phyloP scores from a whole-genome alignment of 352 stramenopile species.

The Phytophthora pinifolia region DNA sequence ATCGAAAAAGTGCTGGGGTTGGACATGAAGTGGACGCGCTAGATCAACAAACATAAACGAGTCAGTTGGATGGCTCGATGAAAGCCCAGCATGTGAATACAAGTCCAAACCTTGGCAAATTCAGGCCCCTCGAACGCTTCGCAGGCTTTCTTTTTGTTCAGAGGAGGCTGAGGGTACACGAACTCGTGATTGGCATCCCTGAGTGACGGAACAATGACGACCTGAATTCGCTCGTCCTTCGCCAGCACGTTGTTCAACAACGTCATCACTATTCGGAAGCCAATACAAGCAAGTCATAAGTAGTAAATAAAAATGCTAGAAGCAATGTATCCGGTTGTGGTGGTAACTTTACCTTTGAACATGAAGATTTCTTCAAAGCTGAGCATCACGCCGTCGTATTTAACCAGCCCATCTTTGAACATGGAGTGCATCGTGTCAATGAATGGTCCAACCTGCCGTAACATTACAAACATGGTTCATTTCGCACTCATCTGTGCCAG shows the following conservation, averaged over 20 bases:
- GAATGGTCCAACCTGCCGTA: constrained; percentile 91
- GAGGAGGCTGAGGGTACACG: constrained; percentile 94
- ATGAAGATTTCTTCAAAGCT: constrained; percentile 87
- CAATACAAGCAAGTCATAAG: neutral
- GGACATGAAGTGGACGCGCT: constrained; percentile 93
- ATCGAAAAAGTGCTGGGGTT: constrained; percentile 96
- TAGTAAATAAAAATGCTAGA: neutral
- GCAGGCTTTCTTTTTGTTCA: constrained; percentile 85
- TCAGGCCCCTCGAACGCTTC: constrained; percentile 64
- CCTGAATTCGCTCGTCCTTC: constrained; percentile 56
- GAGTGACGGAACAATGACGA: constrained; percentile 96
- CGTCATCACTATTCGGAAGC: constrained; percentile 57
- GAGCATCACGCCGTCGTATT: constrained; percentile 80
- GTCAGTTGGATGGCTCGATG: neutral
- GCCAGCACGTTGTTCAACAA: constrained; percentile 65
- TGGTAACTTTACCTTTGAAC: constrained; percentile 61
- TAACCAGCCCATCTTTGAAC: constrained; percentile 82
- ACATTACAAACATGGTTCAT: constrained; percentile 2
- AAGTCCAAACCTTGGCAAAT: constrained; percentile 55
- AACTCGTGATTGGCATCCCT: constrained; percentile 95
- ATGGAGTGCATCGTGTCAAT: constrained; percentile 93
- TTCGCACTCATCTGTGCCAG: neutral
- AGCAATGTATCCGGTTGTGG: neutral
- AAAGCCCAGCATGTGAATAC: neutral
- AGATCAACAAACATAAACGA: constrained; percentile 1